phyloP scores from a whole-genome alignment of 768 basidiomycete species.

The Auricularia sp. region DNA sequence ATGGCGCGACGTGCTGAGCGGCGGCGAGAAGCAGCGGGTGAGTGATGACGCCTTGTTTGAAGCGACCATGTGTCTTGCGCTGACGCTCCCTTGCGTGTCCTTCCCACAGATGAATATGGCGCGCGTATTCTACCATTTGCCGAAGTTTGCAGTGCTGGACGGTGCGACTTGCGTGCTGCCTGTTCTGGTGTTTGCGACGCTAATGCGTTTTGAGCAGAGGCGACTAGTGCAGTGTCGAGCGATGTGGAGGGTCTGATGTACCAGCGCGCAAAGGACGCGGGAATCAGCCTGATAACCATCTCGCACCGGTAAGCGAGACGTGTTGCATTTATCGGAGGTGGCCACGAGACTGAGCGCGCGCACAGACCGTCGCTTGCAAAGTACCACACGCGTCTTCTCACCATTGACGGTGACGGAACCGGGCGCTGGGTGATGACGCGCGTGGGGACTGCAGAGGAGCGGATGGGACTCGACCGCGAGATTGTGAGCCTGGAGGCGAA shows the following conservation, averaged over 20 bases:
- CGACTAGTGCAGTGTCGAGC: constrained; percentile 89
- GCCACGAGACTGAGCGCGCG: neutral
- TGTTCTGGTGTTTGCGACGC: neutral
- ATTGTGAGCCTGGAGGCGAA: constrained; percentile 56
- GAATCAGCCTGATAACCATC: constrained; percentile 88
- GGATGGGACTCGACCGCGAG: constrained; percentile 66
- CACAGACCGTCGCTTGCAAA: constrained; percentile 71
- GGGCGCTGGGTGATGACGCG: constrained; percentile 63
- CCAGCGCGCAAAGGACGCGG: constrained; percentile 78
- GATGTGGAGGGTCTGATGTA: constrained; percentile 97
- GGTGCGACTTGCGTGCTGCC: constrained; percentile 33
- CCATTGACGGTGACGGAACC: constrained; percentile 60
- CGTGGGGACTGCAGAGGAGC: constrained; percentile 65
- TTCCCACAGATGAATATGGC: constrained; percentile 72
- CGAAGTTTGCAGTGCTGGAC: constrained; percentile 76
- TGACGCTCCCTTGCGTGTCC: neutral
- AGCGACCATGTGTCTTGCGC: neutral
- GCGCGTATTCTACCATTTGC: constrained; percentile 81
- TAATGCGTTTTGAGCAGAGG: constrained; percentile 42
- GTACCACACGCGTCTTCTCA: constrained; percentile 82
- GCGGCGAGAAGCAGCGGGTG: constrained; percentile 92
- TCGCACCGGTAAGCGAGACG: constrained; percentile 55
- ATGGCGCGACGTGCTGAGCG: constrained; percentile 92
- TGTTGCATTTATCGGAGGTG: neutral
- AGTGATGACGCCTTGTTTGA: constrained; percentile 11